Base-by-base conservation (phyloP, 768 basidiomycete genomes). In the Russula olivacea region DNA sequence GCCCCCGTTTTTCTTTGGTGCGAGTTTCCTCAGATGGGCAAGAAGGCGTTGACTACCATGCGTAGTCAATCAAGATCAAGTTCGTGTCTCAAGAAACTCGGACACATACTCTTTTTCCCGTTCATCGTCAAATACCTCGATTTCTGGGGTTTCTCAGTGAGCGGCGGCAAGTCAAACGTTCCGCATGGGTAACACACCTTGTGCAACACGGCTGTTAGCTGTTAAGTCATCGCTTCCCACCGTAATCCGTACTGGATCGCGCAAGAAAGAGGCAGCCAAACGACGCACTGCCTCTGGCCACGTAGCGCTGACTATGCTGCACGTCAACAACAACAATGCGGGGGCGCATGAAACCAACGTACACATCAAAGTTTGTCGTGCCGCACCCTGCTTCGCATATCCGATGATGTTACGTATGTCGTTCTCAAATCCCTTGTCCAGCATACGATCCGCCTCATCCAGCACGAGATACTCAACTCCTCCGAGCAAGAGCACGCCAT, bases 391-490 rank as follows among this genome's bases (percentile, higher is more conserved):
- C 76, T 86, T 82, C 2, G 87, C 85, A 60, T 80, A 78, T 9
- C 82, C 85, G 65, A 98, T 94, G 71, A 99, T 98, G 63, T 80
- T 83, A 57, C 93, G 80, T 63, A 98, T 97, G 72, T 98, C 97
- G 70, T 98, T 97, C 73, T 99, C 97, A 72, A 99, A 99, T 0
- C 96, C 97, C 74, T 89, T 93, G 73, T 98, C 97, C 55, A 99
- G 79, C 96, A 98, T 98, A 55, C 96, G 82, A 76, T 98, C 96
- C 7, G 97, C 97, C 77, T 99, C 97, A 71, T 99, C 97, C 64
- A 99, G 78, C 11, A 98, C 96, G 23, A 98, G 78, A 76, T 95
- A 99, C 48, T 84, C 79, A 15, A 98, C 93, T 32, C 90, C 93
- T 65, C 87, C 87, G 21, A 98, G 76, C 75, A 94, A 89, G 67